Evolutionary conservation across 192 early-diverging fungal species (phyloP), one percentile per base, ranked within the genome.

Genomic region (Coemansia sp.): DNA sequence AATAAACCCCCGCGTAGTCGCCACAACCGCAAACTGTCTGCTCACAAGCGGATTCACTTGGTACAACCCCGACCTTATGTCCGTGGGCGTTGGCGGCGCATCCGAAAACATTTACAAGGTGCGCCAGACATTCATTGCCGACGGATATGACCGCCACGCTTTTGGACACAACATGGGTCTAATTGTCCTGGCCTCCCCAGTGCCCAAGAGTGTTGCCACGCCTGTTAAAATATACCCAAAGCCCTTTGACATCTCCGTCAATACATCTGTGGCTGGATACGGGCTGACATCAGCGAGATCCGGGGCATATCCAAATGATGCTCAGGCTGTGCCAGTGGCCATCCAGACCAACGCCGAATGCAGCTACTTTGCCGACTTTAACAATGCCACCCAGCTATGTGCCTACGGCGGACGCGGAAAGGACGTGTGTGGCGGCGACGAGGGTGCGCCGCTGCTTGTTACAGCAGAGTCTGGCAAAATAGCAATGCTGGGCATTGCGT

Each of bases 21-120:
- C 73, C 20, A 78, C 76, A 14, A 78, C 76, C 0, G 71, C 76
- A 53, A 69, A 78, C 61, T 78, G 76, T 23, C 67, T 78, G 34
- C 64, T 63, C 26, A 62, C 71, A 10, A 44, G 60, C 23, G 57
- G 35, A 0, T 39, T 38, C 21, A 66, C 76, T 0, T 63, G 67
- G 60, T 78, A 69, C 56, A 58, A 68, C 24, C 46, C 76, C 5
- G 8, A 23, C 2, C 60, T 66, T 1, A 63, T 73, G 43, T 63
- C 76, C 0, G 67, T 78, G 4, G 58, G 64, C 7, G 58, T 78
- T 26, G 60, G 44, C 30, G 7, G 41, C 33, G 51, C 51, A 21
- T 23, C 26, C 6, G 38, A 24, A 18, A 41, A 71, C 10, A 8
- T 36, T 0, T 72, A 68, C 62, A 68, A 64, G 26, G 69, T 56